phyloP scores from a whole-genome alignment of 495 filamentous ascomycete species.

The Lasiosphaeris hirsuta region DNA sequence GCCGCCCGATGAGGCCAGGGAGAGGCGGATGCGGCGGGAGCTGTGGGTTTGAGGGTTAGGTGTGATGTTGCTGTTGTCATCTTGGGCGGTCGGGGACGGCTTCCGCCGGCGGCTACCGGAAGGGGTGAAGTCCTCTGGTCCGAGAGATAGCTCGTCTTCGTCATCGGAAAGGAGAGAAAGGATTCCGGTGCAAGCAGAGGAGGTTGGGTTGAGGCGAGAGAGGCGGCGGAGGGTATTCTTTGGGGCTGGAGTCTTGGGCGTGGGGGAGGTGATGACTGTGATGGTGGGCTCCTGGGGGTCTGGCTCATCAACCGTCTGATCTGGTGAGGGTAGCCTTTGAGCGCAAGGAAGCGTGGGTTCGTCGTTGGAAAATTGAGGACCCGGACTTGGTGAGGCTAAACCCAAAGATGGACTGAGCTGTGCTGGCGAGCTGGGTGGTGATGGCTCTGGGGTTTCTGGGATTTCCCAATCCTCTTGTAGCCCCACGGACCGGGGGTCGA shows the following conservation, averaged over 20 bases:
- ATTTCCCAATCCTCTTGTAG: background rate
- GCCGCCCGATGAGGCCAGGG: background rate
- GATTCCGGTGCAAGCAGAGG: constrained; percentile 8
- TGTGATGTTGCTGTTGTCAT: background rate
- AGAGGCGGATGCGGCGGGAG: background rate
- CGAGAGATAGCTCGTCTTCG: constrained; percentile 37
- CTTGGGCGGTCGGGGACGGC: background rate
- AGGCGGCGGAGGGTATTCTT: background rate
- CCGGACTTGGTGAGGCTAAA: background rate
- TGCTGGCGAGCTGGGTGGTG: background rate
- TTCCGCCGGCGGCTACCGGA: constrained; percentile 13
- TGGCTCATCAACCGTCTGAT: too few species aligned
- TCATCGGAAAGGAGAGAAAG: constrained; percentile 28
- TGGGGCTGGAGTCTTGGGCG: background rate
- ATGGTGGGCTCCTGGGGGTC: background rate
- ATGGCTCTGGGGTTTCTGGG: constrained; percentile 4
- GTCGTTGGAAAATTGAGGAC: background rate
- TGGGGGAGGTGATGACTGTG: background rate
- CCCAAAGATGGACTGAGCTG: background rate
- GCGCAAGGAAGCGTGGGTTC: too few species aligned
- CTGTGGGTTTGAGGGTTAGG: background rate
- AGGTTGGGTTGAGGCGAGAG: constrained; percentile 3
- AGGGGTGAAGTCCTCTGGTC: constrained; percentile 22
- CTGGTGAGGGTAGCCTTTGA: too few species aligned
- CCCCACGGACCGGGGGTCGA: background rate